These are phyloP conservation scores for Quillaja saponaria DNA, from an alignment of 306 rosid genomes.

Conservation along the genomic window DNA sequence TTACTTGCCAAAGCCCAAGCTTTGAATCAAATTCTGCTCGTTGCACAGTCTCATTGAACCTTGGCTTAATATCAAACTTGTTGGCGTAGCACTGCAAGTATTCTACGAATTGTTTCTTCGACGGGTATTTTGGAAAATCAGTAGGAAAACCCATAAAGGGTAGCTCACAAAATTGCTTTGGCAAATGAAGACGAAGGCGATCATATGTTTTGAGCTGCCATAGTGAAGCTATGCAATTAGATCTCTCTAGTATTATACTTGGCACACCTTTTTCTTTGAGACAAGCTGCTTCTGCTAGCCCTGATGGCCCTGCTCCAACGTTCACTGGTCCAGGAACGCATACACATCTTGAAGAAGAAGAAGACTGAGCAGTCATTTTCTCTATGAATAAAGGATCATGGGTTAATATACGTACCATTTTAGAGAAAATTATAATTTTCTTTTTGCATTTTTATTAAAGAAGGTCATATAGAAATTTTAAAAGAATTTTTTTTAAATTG, in stretches of 20 bases:
- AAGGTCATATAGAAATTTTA: no score
- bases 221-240: slow-evolving; percentile 75
- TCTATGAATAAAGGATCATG: slow-evolving; percentile 60
- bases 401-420: slow-evolving; percentile 21
- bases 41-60: slow-evolving; percentile 53
- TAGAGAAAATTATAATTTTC: background rate
- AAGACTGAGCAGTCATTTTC: slow-evolving; percentile 26
- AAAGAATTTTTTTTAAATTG: no score
- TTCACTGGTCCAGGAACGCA: slow-evolving; percentile 55
- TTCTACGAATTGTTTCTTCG: slow-evolving; percentile 61
- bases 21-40: slow-evolving; percentile 48
- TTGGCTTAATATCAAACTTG: slow-evolving; percentile 45
- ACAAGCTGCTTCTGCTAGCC: slow-evolving; percentile 75
- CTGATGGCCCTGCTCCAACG: slow-evolving; percentile 87
- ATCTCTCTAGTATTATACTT: slow-evolving; percentile 63
- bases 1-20: slow-evolving; percentile 56
- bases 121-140: slow-evolving; percentile 72
- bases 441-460: no score
- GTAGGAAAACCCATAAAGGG: slow-evolving; percentile 58
- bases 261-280: slow-evolving; percentile 45
- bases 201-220: slow-evolving; percentile 84
- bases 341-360: slow-evolving; percentile 12
- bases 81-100: slow-evolving; percentile 58
- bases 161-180: slow-evolving; percentile 74
- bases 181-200: slow-evolving; percentile 69